These are phyloP conservation scores for Plasmodium falciparum DNA, from an alignment of 169 alveolate genomes.

Conservation along the genomic window DNA sequence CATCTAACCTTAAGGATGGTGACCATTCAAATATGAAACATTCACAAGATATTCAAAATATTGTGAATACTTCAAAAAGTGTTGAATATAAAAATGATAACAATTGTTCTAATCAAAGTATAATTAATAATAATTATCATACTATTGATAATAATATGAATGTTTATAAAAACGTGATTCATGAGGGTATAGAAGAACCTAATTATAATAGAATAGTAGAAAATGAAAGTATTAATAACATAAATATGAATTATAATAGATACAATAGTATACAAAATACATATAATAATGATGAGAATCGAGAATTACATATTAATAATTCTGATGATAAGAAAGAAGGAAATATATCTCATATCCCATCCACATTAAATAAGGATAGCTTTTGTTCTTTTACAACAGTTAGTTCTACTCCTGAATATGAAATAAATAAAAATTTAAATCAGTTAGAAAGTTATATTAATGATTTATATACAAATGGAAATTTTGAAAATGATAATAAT, in stretches of 20 bases:
- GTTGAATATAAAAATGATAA: not conserved
- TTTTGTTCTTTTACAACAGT: conserved; percentile 1
- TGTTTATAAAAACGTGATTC: not conserved
- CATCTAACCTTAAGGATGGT: no score
- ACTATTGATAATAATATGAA: not conserved
- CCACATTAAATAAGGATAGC: not conserved
- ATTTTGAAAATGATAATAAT: not conserved
- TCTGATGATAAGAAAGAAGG: not conserved
- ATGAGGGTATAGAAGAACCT: not conserved
- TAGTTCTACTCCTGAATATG: conserved; percentile 14
- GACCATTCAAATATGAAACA: no score
- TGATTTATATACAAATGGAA: not conserved
- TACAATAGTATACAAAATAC: not conserved
- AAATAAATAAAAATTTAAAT: conserved; percentile 1
- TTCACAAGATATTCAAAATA: no score
- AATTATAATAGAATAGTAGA: not conserved
- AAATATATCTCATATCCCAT: not conserved
- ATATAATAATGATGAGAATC: no score
- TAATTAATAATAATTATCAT: not conserved
- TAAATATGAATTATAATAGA: not conserved
- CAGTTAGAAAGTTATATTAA: conserved; percentile 2
- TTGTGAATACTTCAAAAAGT: no score
- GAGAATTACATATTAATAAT: not conserved
- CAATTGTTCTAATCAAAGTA: not conserved
- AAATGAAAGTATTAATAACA: not conserved